A percentile compares a stretch with the other conserved stretches of the same genome.
Conservation (phyloP, 352 stramenopile genomes). For the Pythium chondricola region DNA sequence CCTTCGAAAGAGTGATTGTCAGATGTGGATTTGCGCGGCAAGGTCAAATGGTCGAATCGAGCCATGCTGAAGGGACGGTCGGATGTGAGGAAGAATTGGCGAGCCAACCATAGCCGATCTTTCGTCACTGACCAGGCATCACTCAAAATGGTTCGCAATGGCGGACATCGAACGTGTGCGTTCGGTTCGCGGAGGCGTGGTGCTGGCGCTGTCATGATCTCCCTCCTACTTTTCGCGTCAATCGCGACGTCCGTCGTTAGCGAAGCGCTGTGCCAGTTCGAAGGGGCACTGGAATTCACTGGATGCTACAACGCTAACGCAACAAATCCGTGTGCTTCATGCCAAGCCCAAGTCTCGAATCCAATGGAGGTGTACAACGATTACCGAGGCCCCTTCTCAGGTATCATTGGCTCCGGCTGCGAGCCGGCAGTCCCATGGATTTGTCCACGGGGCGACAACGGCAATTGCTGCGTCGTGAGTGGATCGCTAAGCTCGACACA, state of each 20-base stretch:
- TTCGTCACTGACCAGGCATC: too few relatives aligned
- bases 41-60: too few relatives aligned
- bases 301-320: neutral
- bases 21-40: neutral
- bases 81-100: too few relatives aligned
- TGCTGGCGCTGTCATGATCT: too few relatives aligned
- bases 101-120: too few relatives aligned
- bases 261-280: slow-evolving; percentile 8
- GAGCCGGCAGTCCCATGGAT: slow-evolving; percentile 20
- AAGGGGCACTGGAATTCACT: slow-evolving; percentile 8
- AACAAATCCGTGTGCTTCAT: slow-evolving; percentile 9
- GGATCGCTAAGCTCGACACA: neutral
- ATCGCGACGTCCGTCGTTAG: neutral
- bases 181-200: too few relatives aligned
- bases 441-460: slow-evolving; percentile 9
- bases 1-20: neutral
- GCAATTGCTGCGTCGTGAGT: slow-evolving; percentile 14
- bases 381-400: slow-evolving; percentile 11
- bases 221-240: too few relatives aligned
- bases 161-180: too few relatives aligned
- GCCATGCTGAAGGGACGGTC: too few relatives aligned
- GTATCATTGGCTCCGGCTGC: neutral
- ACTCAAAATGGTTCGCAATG: neutral
- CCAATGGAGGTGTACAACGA: slow-evolving; percentile 2
- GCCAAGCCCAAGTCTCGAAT: slow-evolving; percentile 1